Evolutionary conservation across 257 asterid genomes (phyloP), one percentile per base, ranked within the genome.

Genomic region (Cynanchum wilfordii): DNA sequence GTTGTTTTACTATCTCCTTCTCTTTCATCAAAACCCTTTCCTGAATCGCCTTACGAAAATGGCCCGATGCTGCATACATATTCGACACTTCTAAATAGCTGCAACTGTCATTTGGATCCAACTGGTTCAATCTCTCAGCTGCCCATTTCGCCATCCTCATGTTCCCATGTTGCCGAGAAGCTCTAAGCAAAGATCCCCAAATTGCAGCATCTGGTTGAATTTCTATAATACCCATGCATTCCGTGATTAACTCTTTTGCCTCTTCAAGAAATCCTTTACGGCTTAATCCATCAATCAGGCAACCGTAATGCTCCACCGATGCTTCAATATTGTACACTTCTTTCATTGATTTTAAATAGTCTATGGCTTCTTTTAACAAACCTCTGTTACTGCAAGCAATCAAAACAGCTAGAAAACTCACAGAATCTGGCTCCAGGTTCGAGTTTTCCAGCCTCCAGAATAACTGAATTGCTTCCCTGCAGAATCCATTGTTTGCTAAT

Each of bases 261-360:
- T 89, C 95, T 78, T 86, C 84, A 22, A 89, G 78, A 3, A 50
- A 74, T 17, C 96, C 97, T n/a, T 87, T 84, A 72, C 91, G 83
- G 51, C 93, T 93, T 58, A 92, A 78, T 40, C 78, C 84, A 79
- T 92, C 97, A 25, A 92, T 78, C 77, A 89, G 30, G 59, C 96
- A 89, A 67, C 96, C 93, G 51, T 84, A 89, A 66, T 92, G 96
- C 63, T 87, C 73, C 33, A 87, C 72, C 24, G 76, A 75, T 47
- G 96, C 89, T 30, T 84, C 75, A 3, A 89, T 80, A 1, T 79
- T 73, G 36, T 86, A 86, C 3, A 22, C 70, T 33, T 74, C 83
- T 25, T 13, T 79, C 93, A 92, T 84, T 60, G 76, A 19, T 51
- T 55, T 47, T 42, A 89, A 86, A 73, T 80, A 82, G 68, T 81